Evolutionary conservation across 805 yeast species (phyloP).

Genomic region (Ogataea dorogensis): DNA sequence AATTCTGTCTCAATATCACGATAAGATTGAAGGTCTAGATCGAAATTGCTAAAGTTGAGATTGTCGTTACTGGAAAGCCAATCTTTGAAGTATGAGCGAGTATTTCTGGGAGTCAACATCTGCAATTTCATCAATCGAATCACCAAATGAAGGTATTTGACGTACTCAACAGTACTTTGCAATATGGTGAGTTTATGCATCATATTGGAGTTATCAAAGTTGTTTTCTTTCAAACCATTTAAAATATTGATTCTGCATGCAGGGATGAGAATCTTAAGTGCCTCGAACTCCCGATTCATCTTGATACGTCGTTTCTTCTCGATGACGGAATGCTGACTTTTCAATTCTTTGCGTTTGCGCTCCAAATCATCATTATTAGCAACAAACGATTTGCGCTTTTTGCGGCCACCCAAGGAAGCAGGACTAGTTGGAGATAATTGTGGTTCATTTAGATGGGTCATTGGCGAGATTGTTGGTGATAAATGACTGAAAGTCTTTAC

Average conservation of each 20-base stretch:
- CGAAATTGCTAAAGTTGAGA: conserved; percentile 50
- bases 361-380: conserved; percentile 35
- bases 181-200: conserved; percentile 80
- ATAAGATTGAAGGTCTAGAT: conserved; percentile 56
- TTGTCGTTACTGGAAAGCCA: conserved; percentile 37
- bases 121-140: conserved; percentile 51
- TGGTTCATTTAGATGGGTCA: conserved; percentile 26
- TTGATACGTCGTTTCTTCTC: conserved; percentile 77
- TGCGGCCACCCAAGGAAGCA: no score
- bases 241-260: conserved; percentile 60
- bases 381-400: conserved; percentile 29
- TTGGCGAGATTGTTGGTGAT: conserved; percentile 36
- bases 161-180: conserved; percentile 81
- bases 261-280: conserved; percentile 72
- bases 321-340: conserved; percentile 69
- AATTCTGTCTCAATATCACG: conserved; percentile 59
- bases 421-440: no score
- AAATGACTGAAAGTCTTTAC: conserved; percentile 23
- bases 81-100: conserved; percentile 24
- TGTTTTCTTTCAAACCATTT: conserved; percentile 27
- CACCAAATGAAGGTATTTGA: conserved; percentile 63
- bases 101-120: conserved; percentile 30
- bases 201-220: conserved; percentile 32
- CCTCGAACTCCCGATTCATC: conserved; percentile 81
- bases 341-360: conserved; percentile 46